phyloP scores from a whole-genome alignment of 805 yeast species.

The Ogataea kodamae region DNA sequence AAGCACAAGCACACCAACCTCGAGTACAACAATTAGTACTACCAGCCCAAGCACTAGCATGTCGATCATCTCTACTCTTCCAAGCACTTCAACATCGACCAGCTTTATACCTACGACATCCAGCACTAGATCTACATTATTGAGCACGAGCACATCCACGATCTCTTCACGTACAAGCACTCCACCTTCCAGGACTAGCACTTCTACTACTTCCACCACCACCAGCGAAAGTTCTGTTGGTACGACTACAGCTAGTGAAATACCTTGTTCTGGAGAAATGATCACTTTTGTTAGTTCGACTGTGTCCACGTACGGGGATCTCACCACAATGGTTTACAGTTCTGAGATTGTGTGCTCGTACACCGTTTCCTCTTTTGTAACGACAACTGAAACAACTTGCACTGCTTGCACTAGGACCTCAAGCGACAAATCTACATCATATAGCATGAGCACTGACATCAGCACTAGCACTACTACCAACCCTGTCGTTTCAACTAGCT shows the following conservation, averaged over 20 bases:
- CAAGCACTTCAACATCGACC: slow-evolving; percentile 5
- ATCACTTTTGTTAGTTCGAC: slow-evolving; percentile 1
- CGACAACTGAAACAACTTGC: slow-evolving; percentile 10
- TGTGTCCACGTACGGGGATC: slow-evolving; percentile 4
- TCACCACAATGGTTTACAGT: slow-evolving; percentile 1
- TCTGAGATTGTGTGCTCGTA: slow-evolving; percentile 3
- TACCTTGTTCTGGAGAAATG: slow-evolving; percentile 5
- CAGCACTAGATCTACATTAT: slow-evolving; percentile 2
- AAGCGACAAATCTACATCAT: no score
- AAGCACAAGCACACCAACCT: not conserved
- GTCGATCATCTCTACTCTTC: slow-evolving; percentile 2
- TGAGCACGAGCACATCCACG: slow-evolving; percentile 1
- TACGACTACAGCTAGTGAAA: no score
- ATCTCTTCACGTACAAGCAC: slow-evolving; percentile 1
- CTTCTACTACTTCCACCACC: not conserved
- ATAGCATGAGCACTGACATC: slow-evolving; percentile 1
- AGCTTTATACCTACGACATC: slow-evolving; percentile 2
- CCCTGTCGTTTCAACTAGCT: not conserved
- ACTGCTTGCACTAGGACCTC: slow-evolving; percentile 7
- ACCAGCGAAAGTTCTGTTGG: no score
- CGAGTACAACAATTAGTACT: slow-evolving; percentile 2
- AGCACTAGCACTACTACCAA: slow-evolving; percentile 1
- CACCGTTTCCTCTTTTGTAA: slow-evolving; percentile 3
- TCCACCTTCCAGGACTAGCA: slow-evolving; percentile 2
- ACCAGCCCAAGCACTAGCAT: slow-evolving; percentile 3